These are phyloP conservation scores for Amborella trichopoda DNA, from an alignment of 164 flowering plant species.

Conservation along the genomic window DNA sequence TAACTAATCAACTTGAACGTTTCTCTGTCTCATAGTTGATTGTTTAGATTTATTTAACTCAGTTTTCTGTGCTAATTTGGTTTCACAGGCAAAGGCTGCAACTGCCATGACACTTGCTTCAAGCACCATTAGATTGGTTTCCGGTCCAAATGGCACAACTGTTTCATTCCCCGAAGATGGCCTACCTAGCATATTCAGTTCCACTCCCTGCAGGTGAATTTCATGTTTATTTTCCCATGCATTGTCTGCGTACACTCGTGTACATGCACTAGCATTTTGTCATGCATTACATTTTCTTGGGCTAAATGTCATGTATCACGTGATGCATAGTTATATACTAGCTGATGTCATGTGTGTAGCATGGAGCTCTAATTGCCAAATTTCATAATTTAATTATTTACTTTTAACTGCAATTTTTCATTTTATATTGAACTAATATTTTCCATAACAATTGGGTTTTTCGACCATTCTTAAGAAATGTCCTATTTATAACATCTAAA, in stretches of 20 bases:
- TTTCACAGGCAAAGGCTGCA: conserved; percentile 72
- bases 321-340: too few species aligned
- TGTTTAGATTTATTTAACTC: background rate
- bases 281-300: too few species aligned
- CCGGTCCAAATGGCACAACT: conserved; percentile 63
- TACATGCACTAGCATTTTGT: background rate
- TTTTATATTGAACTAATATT: too few species aligned
- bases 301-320: background rate
- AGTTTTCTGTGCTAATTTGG: background rate
- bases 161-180: conserved; percentile 72
- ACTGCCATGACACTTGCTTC: conserved; percentile 41
- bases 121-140: conserved; percentile 50
- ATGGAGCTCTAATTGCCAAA: too few species aligned
- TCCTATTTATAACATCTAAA: too few species aligned
- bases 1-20: conserved; percentile 14
- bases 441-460: too few species aligned
- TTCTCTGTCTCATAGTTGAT: background rate
- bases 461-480: too few species aligned
- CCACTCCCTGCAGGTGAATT: conserved; percentile 57
- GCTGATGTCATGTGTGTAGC: too few species aligned
- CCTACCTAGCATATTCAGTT: conserved; percentile 58
- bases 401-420: too few species aligned
- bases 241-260: background rate
- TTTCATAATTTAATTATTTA: too few species aligned
- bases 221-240: background rate